Conservation (phyloP, 2,329 filamentous ascomycete genomes). For the Hypoxylon sp. region DNA sequence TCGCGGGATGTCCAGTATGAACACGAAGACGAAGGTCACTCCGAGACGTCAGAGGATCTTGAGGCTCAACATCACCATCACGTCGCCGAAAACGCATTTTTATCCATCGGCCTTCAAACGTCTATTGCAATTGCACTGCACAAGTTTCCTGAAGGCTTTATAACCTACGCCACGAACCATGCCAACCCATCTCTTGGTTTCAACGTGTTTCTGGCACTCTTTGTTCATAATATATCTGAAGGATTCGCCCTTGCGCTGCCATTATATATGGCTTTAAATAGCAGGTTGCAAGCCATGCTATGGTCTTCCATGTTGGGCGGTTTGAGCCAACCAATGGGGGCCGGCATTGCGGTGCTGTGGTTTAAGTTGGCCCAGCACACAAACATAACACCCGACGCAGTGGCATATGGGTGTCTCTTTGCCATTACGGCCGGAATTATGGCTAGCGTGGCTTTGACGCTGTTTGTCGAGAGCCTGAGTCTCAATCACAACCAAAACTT, state of each 20-base stretch:
- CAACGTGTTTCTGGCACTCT: slow-evolving; percentile 93
- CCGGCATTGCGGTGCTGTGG: slow-evolving; percentile 86
- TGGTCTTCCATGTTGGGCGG: slow-evolving; percentile 89
- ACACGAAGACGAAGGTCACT: slow-evolving; percentile 44
- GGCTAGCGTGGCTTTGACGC: slow-evolving; percentile 90
- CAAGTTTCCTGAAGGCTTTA: slow-evolving; percentile 89
- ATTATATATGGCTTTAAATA: slow-evolving; percentile 89
- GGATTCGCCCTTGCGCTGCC: slow-evolving; percentile 95
- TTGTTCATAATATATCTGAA: slow-evolving; percentile 98
- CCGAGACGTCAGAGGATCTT: slow-evolving; percentile 57
- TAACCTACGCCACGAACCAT: slow-evolving; percentile 98
- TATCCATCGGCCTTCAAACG: slow-evolving; percentile 95
- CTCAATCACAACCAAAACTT: slow-evolving; percentile 84
- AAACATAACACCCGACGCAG: slow-evolving; percentile 65
- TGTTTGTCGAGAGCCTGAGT: slow-evolving; percentile 88
- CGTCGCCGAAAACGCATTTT: slow-evolving; percentile 92
- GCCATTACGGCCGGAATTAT: slow-evolving; percentile 93
- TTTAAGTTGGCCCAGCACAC: slow-evolving; percentile 77
- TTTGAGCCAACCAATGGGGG: slow-evolving; percentile 87
- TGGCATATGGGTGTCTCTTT: slow-evolving; percentile 86
- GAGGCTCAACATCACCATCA: slow-evolving; percentile 86
- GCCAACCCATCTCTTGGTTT: slow-evolving; percentile 90
- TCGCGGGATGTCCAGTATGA: slow-evolving; percentile 49
- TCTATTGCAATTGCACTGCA: slow-evolving; percentile 95
- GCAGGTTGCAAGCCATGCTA: slow-evolving; percentile 83